A percentile compares a stretch with the other conserved stretches of the same genome.
Conservation (phyloP, 2,329 filamentous ascomycete genomes). For the Paramyrothecium roridum region DNA sequence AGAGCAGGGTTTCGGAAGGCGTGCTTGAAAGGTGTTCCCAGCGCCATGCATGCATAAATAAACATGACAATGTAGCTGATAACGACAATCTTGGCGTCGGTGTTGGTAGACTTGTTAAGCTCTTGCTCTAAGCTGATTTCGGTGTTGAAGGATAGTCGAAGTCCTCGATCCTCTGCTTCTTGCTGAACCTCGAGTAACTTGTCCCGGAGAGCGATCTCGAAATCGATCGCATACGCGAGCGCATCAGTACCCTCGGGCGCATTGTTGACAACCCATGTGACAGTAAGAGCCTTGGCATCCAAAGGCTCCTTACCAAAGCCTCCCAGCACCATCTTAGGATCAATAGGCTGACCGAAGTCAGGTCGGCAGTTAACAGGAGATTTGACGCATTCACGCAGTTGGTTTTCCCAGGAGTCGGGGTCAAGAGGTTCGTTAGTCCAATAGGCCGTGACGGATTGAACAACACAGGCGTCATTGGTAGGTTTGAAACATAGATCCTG, state of each 20-base stretch:
- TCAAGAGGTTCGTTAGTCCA: constrained; percentile 59
- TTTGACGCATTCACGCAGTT: constrained; percentile 69
- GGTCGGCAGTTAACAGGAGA: constrained; percentile 85
- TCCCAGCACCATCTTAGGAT: constrained; percentile 81
- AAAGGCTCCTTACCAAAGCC: constrained; percentile 69
- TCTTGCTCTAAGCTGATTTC: constrained; percentile 95
- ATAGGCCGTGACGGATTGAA: constrained; percentile 90
- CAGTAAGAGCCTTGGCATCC: constrained; percentile 76
- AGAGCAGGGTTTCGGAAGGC: constrained; percentile 79
- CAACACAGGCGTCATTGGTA: constrained; percentile 80
- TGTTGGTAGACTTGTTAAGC: constrained; percentile 96
- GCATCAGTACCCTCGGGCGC: constrained; percentile 69
- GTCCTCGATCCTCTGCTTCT: constrained; percentile 73
- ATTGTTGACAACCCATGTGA: constrained; percentile 95
- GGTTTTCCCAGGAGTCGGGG: constrained; percentile 63
- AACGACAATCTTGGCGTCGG: constrained; percentile 92
- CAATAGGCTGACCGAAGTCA: constrained; percentile 83
- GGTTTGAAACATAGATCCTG: constrained; percentile 94
- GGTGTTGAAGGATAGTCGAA: constrained; percentile 90
- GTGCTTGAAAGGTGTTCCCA: constrained; percentile 80
- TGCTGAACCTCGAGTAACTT: constrained; percentile 73
- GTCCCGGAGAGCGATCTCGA: constrained; percentile 76
- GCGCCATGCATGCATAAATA: constrained; percentile 86
- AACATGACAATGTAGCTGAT: constrained; percentile 99
- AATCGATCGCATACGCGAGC: constrained; percentile 77